These are phyloP conservation scores for Lasiosphaeria hispida DNA, from an alignment of 495 filamentous ascomycete genomes.

Conservation along the genomic window DNA sequence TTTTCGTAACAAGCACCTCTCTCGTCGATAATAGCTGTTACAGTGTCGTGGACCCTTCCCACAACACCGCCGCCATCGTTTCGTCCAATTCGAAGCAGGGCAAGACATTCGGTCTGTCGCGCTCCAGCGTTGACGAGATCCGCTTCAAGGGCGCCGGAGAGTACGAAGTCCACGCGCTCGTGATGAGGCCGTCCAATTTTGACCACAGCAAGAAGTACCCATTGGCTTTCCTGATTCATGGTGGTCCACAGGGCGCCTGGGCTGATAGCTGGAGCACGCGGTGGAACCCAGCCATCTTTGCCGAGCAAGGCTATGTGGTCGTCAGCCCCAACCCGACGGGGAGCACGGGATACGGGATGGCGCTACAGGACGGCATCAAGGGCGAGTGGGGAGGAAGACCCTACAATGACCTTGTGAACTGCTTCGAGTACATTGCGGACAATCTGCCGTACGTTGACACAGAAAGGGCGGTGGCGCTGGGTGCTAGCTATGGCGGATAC, in stretches of 20 bases:
- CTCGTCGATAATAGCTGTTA: constrained; percentile 69
- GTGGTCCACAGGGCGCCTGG: constrained; percentile 86
- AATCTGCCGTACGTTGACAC: constrained; percentile 76
- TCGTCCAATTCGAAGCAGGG: constrained; percentile 72
- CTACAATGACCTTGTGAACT: constrained; percentile 77
- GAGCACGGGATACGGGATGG: constrained; percentile 80
- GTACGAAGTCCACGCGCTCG: constrained; percentile 70
- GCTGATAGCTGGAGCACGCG: constrained; percentile 79
- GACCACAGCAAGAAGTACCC: constrained; percentile 73
- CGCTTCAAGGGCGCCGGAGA: constrained; percentile 57
- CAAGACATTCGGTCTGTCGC: constrained; percentile 63
- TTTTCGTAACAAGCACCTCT: constrained; percentile 65
- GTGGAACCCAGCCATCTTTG: constrained; percentile 90
- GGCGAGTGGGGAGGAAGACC: constrained; percentile 76
- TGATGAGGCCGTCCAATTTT: constrained; percentile 80
- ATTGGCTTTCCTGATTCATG: constrained; percentile 80
- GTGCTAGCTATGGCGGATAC: constrained; percentile 84
- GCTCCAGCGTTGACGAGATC: constrained; percentile 63
- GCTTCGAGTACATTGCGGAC: constrained; percentile 72
- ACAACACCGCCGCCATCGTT: constrained; percentile 43
- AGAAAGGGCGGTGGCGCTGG: constrained; percentile 71
- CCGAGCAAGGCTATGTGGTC: constrained; percentile 87
- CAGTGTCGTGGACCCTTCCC: constrained; percentile 54
- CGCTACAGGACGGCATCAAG: constrained; percentile 71
- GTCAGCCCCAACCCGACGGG: constrained; percentile 88